A percentile compares a stretch with the other conserved stretches of the same genome.
Conservation (phyloP, 2,329 filamentous ascomycete genomes). For the Exophiala spinifera region DNA sequence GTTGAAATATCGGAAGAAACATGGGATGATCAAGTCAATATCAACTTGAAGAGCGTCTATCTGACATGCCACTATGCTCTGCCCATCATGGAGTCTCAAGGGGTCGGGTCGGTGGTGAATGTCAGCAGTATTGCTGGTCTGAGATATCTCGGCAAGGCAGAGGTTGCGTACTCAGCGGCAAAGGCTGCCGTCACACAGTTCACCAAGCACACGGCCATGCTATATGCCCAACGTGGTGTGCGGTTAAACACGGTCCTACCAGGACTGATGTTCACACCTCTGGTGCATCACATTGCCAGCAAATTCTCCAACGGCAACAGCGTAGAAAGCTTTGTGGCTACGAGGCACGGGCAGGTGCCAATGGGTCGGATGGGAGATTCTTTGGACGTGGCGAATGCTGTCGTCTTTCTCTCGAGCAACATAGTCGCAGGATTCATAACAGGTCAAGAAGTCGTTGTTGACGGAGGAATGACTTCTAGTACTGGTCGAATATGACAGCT, state of each 20-base stretch:
- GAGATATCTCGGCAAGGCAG: slow-evolving; percentile 50
- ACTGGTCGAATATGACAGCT: slow-evolving; percentile 14
- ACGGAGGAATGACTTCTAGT: slow-evolving; percentile 36
- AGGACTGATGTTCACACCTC: slow-evolving; percentile 56
- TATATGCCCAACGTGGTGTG: slow-evolving; percentile 40
- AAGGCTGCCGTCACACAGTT: slow-evolving; percentile 55
- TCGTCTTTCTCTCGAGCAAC: slow-evolving; percentile 33
- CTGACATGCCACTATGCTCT: slow-evolving; percentile 52
- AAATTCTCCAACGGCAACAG: slow-evolving; percentile 46
- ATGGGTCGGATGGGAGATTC: slow-evolving; percentile 36
- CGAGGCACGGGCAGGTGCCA: slow-evolving; percentile 49
- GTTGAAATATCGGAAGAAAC: slow-evolving; percentile 44
- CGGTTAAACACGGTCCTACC: slow-evolving; percentile 57
- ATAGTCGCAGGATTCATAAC: slow-evolving; percentile 35
- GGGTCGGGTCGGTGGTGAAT: slow-evolving; percentile 45
- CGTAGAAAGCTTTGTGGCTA: slow-evolving; percentile 47
- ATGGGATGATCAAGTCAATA: slow-evolving; percentile 51
- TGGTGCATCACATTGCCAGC: slow-evolving; percentile 45
- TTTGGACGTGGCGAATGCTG: slow-evolving; percentile 36
- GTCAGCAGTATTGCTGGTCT: slow-evolving; percentile 53
- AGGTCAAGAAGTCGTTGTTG: slow-evolving; percentile 36
- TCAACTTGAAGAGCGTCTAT: slow-evolving; percentile 57
- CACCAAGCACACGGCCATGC: slow-evolving; percentile 49
- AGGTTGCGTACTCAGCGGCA: slow-evolving; percentile 53
- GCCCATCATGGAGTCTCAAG: slow-evolving; percentile 53